A percentile compares a stretch with the other conserved stretches of the same genome.
phyloP scores from a whole-genome alignment of 1,284 basidiomycete species.

The Puccinia triticina region DNA sequence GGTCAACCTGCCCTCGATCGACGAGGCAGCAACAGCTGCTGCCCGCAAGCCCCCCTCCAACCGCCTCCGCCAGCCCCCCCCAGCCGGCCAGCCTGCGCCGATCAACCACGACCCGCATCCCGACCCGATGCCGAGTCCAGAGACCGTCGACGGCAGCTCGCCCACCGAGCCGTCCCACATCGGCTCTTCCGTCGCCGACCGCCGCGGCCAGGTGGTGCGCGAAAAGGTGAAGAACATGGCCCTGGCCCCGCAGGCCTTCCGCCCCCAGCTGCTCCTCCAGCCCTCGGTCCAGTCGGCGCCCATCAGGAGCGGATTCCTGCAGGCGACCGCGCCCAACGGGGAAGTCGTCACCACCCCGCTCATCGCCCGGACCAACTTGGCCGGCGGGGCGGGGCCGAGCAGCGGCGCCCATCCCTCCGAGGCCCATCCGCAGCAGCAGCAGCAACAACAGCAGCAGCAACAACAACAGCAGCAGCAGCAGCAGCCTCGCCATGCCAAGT shows the following conservation, averaged over 20 bases:
- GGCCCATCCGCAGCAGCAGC: neutral
- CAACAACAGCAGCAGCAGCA: neutral
- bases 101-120: neutral
- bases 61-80: neutral
- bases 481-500: neutral
- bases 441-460: too few relatives aligned
- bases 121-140: conserved; percentile 2
- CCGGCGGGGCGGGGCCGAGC: neutral
- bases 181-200: conserved; percentile 35
- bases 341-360: conserved; percentile 42
- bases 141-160: neutral
- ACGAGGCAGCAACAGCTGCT: neutral
- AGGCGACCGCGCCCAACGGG: conserved; percentile 41
- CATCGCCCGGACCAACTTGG: conserved; percentile 40
- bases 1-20: conserved; percentile 33
- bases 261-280: conserved; percentile 26
- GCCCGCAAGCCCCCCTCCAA: neutral
- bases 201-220: conserved; percentile 26
- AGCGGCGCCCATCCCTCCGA: neutral
- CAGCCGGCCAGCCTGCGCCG: neutral
- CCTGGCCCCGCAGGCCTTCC: conserved; percentile 29
- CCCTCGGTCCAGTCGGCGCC: conserved; percentile 43
- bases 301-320: conserved; percentile 36
- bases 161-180: neutral
- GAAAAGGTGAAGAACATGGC: conserved; percentile 48